phyloP scores from a whole-genome alignment of 768 basidiomycete species.

The Boletus edulis region DNA sequence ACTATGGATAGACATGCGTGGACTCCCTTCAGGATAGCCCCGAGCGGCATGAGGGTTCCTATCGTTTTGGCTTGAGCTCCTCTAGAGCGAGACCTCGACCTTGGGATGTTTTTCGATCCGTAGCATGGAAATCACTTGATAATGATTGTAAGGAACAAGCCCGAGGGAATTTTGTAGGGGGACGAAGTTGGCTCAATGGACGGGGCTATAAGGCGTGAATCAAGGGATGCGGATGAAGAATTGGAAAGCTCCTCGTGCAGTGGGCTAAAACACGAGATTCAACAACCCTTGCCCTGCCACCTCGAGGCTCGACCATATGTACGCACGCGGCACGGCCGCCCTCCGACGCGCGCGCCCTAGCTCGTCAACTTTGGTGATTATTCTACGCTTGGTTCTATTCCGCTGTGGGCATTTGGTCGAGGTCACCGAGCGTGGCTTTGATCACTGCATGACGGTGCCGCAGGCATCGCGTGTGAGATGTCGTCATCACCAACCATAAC shows the following conservation, averaged over 20 bases:
- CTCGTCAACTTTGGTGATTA: background rate
- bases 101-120: constrained; percentile 28
- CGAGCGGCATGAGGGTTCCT: constrained; percentile 24
- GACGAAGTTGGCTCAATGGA: constrained; percentile 12
- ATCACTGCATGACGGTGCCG: no score
- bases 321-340: no score
- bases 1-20: constrained; percentile 24
- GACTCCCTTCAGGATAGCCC: constrained; percentile 26
- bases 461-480: no score
- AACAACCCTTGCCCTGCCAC: no score
- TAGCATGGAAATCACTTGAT: constrained; percentile 28
- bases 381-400: background rate
- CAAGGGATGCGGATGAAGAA: constrained; percentile 25
- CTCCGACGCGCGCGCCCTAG: no score
- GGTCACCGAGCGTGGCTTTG: background rate
- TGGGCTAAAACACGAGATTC: no score
- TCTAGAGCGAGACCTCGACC: constrained; percentile 26
- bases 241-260: no score
- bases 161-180: constrained; percentile 22
- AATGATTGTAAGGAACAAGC: constrained; percentile 17
- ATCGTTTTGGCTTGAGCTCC: constrained; percentile 25
- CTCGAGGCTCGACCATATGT: no score
- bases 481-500: no score
- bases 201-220: constrained; percentile 30
- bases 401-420: background rate